Base-by-base conservation (phyloP, 768 basidiomycete genomes). In the Gloeostereum incarnatum region DNA sequence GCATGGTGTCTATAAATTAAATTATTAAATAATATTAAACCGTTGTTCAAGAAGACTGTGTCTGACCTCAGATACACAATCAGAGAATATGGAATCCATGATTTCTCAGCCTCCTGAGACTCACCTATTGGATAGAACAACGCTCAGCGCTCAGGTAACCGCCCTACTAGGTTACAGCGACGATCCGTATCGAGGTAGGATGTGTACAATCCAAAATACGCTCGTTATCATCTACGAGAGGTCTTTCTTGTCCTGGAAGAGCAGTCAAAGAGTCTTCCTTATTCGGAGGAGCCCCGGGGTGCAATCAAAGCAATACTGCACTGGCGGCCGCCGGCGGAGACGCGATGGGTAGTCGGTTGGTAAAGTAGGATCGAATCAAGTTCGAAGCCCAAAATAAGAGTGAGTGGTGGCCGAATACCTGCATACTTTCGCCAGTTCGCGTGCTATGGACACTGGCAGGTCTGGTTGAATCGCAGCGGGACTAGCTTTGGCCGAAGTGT, bases 391-490 rank as follows among this genome's bases (percentile, higher is more conserved):
- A 29, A 19, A 23, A 32, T 46, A 6, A 19, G 34, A 2, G 23
- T 33, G 11, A 26, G 38, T 17, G n/a, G 52, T 97, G 81, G 54
- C 98, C 96, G 0, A 74, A 81, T 14, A 90, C 91, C 52, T 99
- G 98, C 40, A 92, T 73, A 59, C 98, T 99, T 3, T 89, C n/a
- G n/a, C n/a, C n/a, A n/a, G n/a, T n/a, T n/a, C 83, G 55, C 98
- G 96, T 92, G 93, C 96, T 2, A 93, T 90, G 0, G 93, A 94
- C n/a, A n/a, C n/a, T n/a, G n/a, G 87, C 92, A 98, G 1, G 93
- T 96, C 61, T 99, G 96, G 49, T 99, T 94, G 60, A 90, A 96
- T 38, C 96, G 70, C 17, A 86, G 81, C 5, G 96, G 96, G 5
- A 97, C 80, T 20, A 94, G 43, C 39, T 68, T 72, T 20, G 85